A percentile compares a stretch with the other conserved stretches of the same genome.
Evolutionary conservation across 148 eudicot species (phyloP).

Genomic region (Fagopyrum esculentum): DNA sequence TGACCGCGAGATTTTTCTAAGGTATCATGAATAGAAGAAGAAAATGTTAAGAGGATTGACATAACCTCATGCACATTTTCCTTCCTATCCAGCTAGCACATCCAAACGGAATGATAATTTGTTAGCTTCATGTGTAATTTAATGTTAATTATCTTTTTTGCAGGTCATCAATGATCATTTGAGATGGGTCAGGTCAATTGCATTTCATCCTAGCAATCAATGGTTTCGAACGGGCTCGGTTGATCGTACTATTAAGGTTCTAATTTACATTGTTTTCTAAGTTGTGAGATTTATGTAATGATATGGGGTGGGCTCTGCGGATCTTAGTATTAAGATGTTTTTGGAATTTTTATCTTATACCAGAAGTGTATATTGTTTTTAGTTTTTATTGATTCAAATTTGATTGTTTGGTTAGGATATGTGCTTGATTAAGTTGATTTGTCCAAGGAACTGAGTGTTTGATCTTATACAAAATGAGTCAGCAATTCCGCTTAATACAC

Average conservation of each 20-base stretch:
- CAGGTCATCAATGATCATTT: conserved; percentile 97
- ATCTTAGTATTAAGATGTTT: no score
- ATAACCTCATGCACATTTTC: neutral
- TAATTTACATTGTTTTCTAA: neutral
- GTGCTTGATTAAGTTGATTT: no score
- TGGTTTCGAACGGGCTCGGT: conserved; percentile 99
- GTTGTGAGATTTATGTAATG: no score
- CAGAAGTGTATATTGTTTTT: no score
- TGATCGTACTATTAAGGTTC: conserved; percentile 94
- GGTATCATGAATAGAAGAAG: neutral
- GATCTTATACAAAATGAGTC: no score
- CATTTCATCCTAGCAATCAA: conserved; percentile 84
- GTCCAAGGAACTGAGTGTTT: no score
- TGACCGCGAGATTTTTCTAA: neutral
- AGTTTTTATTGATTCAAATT: no score
- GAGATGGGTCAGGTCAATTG: conserved; percentile 99
- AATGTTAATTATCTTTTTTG: conserved; percentile 11
- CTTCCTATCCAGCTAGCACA: neutral
- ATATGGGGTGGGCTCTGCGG: no score
- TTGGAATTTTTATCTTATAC: no score
- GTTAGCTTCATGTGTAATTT: neutral
- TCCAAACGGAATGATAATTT: neutral
- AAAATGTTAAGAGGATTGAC: neutral
- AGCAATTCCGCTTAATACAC: no score
- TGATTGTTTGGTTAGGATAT: no score